These are phyloP conservation scores for Closterium sp. DNA, from an alignment of 139 green algal species.

Conservation along the genomic window DNA sequence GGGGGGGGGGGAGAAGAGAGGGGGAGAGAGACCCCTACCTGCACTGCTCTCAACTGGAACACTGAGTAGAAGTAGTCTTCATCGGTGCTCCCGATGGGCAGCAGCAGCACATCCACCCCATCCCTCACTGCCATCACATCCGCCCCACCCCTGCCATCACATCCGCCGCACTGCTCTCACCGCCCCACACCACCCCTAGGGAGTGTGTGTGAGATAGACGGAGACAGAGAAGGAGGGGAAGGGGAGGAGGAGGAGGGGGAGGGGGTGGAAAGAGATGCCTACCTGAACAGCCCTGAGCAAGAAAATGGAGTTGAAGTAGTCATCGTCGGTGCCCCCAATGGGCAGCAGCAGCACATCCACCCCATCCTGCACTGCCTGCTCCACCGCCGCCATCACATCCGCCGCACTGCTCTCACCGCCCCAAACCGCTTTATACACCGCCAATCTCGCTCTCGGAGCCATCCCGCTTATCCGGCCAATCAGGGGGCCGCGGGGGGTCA, in stretches of 20 bases:
- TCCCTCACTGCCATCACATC: background rate
- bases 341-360: background rate
- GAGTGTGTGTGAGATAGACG: background rate
- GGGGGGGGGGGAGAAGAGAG: background rate
- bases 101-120: background rate
- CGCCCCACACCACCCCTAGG: background rate
- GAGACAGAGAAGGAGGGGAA: background rate
- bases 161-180: background rate
- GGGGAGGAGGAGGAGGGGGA: background rate
- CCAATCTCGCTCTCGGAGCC: background rate
- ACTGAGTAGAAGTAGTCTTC: background rate
- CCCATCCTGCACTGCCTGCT: background rate
- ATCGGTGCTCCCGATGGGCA: background rate
- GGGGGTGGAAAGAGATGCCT: background rate
- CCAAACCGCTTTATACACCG: slow-evolving; percentile 3
- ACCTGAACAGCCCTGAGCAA: background rate
- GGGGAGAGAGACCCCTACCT: background rate
- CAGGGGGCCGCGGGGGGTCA: background rate
- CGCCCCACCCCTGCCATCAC: background rate
- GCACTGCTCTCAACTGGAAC: background rate
- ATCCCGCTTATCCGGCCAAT: background rate
- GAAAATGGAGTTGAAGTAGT: background rate
- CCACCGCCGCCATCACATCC: background rate
- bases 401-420: background rate
- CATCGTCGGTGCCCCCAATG: background rate